Base-by-base conservation (phyloP, 202 grass and related monocot genomes). In the Alloteropsis angusta region DNA sequence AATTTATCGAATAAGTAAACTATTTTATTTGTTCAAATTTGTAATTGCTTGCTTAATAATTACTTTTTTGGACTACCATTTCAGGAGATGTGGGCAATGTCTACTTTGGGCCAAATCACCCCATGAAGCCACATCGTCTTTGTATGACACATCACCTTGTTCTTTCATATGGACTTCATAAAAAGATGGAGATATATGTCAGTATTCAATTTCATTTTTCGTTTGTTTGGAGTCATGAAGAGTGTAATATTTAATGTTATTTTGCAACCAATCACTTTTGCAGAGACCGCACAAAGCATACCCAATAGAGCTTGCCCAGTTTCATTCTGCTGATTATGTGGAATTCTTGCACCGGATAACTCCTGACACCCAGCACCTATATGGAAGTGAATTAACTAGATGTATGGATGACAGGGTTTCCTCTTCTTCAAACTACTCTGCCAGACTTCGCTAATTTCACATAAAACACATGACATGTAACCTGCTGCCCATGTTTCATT, bases 101-200 rank as follows among this genome's bases (percentile, higher is more conserved):
- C 59, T 98, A 98, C 83, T 97, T 97, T 85, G 95, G 95, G 67
- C 95, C 95, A 30, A 97, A 97, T 81, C 95, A 97, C 36, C 95
- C 95, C 16, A 97, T 97, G 95, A 97, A 97, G 68, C 95, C 95
- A 7, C 95, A 97, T 85, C 95, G 95, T 48, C 85, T 97, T 71
- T 97, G 95, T 86, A 97, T 97, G 91, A 94, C 95, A 57, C 95
- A 97, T 76, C 87, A 92, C 87, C 91, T 97, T 45, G 95, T 97
- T 45, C 87, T 97, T 65, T 94, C 95, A 21, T 97, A 97, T 81
- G 91, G 73, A 9, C 95, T 97, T 87, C 89, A 97, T 77, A 88
- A 94, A 68, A 97, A 94, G 81, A 94, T 97, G 95, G 95, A 97
- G 89, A 97, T 97, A 77, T 97, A 90, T 92, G 95, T 94, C 62